Evolutionary conservation across 2,329 filamentous ascomycete species (phyloP), one percentile per base, ranked within the genome.

Genomic region (Zalaria obscura): DNA sequence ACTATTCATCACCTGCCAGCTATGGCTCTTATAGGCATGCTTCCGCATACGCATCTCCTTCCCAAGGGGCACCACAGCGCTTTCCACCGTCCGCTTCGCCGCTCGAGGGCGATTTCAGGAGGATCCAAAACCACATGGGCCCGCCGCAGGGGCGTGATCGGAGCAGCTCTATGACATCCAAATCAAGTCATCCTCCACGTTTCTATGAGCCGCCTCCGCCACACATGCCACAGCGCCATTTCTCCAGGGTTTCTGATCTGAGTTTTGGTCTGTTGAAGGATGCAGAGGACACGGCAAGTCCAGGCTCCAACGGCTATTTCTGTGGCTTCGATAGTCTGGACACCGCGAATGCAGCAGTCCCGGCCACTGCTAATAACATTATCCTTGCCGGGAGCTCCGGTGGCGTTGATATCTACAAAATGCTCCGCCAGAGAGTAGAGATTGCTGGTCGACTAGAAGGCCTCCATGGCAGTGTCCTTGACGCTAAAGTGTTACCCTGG

Each of bases 401-500:
- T 35, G 80, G 80, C 1, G 56, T 95, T 39, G 81, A 89, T 48
- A 72, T 94, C 10, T 80, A 84, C 49, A 70, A 76, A 18, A 72
- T 93, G 27, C 76, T 78, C 35, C 83, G 80, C 53, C 77, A 78
- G 46, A 82, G 81, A 38, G 60, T 85, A 41, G 80, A 85, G 42
- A 70, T 75, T 25, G 64, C 86, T 27, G 79, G 79, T 18, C 76
- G 76, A 42, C 64, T 95, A 38, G 80, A 81, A 53, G 85, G 84
- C 4, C 67, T 95, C 27, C 76, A 79, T 51, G 89, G 89, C 34
- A 78, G 78, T 25, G 83, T 95, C 1, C 68, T 86, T 48, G 74
- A 82, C 48, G 88, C 88, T 41, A 93, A 89, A 60, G 76, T 95
- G 25, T 61, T 95, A 38, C 79, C 83, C 1, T 85, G 80, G 73